Conservation (phyloP, 371 early-diverging fungal species). For the Mucor saturninus region DNA sequence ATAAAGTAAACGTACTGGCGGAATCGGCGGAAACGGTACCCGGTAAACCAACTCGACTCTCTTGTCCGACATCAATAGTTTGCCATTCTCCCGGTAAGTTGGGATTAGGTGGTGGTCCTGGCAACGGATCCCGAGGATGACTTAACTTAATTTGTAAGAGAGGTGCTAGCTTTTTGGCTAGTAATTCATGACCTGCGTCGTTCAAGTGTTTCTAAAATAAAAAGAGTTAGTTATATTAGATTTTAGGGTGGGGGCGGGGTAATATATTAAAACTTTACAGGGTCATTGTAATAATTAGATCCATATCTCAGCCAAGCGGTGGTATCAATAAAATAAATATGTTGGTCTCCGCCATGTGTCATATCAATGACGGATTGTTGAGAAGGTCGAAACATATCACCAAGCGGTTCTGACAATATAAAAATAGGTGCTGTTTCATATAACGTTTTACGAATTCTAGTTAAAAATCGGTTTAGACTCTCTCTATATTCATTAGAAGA, state of each 20-base stretch:
- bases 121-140: conserved; percentile 40
- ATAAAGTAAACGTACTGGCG: conserved; percentile 44
- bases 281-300: conserved; percentile 32
- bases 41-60: conserved; percentile 41
- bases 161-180: conserved; percentile 43
- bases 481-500: conserved; percentile 16
- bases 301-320: conserved; percentile 48
- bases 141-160: conserved; percentile 36
- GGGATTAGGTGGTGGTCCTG: conserved; percentile 48
- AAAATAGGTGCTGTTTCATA: conserved; percentile 36
- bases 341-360: conserved; percentile 33
- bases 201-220: conserved; percentile 32
- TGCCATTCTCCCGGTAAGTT: conserved; percentile 51
- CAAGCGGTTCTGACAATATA: conserved; percentile 47
- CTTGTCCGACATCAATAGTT: conserved; percentile 51
- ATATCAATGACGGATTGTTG: conserved; percentile 41
- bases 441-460: conserved; percentile 8
- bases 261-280: conserved; percentile 17
- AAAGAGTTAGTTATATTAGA: not conserved
- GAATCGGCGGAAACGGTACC: conserved; percentile 53
- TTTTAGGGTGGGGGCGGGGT: not conserved
- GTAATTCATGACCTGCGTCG: conserved; percentile 42
- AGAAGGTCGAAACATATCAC: conserved; percentile 42
- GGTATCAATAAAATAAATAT: conserved; percentile 47
- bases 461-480: conserved; percentile 7